These are phyloP conservation scores for Otatea glauca DNA, from an alignment of 176 grass and related monocot species.

Conservation along the genomic window DNA sequence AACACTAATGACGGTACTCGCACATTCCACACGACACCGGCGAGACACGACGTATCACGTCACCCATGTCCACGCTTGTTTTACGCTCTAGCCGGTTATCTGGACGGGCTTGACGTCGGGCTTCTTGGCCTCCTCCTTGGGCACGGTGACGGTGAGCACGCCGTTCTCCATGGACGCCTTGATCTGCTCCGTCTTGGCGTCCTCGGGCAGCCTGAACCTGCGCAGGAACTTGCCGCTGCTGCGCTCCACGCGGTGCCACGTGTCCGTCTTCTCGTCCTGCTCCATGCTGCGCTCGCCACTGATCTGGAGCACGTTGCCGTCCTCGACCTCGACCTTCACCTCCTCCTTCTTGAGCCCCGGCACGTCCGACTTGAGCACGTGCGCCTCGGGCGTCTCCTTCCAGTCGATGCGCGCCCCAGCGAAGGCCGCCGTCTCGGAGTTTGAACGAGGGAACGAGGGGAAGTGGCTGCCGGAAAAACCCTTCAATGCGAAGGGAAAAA, in stretches of 20 bases:
- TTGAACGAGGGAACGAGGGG: constrained; percentile 42
- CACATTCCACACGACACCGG: too few species aligned
- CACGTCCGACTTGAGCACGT: too few species aligned
- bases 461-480: background rate
- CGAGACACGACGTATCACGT: too few species aligned
- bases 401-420: constrained; percentile 22
- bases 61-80: too few species aligned
- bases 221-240: constrained; percentile 38
- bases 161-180: constrained; percentile 65
- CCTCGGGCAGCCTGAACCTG: constrained; percentile 23
- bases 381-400: background rate
- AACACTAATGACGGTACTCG: too few species aligned
- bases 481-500: too few species aligned
- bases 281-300: constrained; percentile 38
- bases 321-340: constrained; percentile 21
- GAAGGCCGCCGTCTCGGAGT: background rate
- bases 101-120: background rate
- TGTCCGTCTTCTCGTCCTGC: constrained; percentile 35
- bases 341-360: too few species aligned
- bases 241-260: constrained; percentile 39
- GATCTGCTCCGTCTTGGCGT: constrained; percentile 43
- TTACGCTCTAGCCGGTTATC: too few species aligned
- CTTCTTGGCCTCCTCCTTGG: constrained; percentile 60
- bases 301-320: constrained; percentile 38
- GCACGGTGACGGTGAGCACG: constrained; percentile 69